phyloP scores from a whole-genome alignment of 2,329 filamentous ascomycete species.

The Verruconis gallopava region DNA sequence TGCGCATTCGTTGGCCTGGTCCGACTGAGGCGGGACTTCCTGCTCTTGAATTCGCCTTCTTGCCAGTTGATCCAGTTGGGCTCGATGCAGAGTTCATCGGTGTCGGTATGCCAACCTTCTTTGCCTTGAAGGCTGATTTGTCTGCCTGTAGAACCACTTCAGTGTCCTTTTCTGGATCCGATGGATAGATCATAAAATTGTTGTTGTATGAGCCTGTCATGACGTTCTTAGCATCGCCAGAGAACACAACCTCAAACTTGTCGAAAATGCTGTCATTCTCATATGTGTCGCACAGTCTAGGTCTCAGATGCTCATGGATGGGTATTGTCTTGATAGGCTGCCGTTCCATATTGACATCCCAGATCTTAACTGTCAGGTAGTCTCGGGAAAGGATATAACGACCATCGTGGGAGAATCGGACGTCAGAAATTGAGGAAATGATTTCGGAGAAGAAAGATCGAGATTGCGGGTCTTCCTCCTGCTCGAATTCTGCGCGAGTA shows the following conservation, averaged over 20 bases:
- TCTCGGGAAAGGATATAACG: constrained; percentile 95
- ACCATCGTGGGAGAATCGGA: constrained; percentile 92
- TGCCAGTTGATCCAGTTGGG: constrained; percentile 58
- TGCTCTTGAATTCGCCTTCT: constrained; percentile 80
- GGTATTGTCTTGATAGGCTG: constrained; percentile 97
- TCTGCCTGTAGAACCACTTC: constrained; percentile 96
- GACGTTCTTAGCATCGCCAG: constrained; percentile 93
- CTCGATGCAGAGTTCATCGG: constrained; percentile 79
- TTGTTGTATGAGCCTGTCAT: constrained; percentile 99
- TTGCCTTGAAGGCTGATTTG: constrained; percentile 98
- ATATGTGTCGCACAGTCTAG: constrained; percentile 91
- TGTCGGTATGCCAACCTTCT: constrained; percentile 96
- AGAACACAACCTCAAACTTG: constrained; percentile 99
- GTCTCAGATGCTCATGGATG: constrained; percentile 92
- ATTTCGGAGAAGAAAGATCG: constrained; percentile 99
- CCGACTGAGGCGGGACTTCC: constrained; percentile 70
- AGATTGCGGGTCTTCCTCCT: constrained; percentile 95
- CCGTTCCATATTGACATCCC: constrained; percentile 98
- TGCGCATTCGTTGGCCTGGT: constrained; percentile 88
- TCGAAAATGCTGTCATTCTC: constrained; percentile 99
- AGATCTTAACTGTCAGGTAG: constrained; percentile 98
- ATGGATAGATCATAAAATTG: constrained; percentile 99
- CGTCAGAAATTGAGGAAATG: constrained; percentile 97
- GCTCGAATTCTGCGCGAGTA: constrained; percentile 68
- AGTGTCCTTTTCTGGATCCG: constrained; percentile 88